Evolutionary conservation across 1,284 basidiomycete species (phyloP).

Genomic region (Paramarasmius palmivorus): DNA sequence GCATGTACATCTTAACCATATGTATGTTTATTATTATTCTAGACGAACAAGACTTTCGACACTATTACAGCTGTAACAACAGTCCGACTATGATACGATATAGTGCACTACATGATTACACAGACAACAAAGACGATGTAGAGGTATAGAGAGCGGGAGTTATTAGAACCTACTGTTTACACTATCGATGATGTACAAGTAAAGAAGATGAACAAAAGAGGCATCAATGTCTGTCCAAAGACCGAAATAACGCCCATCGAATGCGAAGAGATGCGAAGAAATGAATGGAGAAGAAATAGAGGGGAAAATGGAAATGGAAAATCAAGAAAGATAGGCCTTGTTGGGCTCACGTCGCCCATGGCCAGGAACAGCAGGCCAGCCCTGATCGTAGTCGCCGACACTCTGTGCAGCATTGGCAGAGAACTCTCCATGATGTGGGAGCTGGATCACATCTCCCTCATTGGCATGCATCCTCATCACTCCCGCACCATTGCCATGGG

Average conservation of each 20-base stretch:
- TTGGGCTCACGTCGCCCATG: conserved; percentile 19
- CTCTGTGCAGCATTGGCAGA: neutral
- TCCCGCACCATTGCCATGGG: no score
- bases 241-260: neutral
- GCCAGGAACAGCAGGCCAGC: neutral
- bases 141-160: neutral
- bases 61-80: no score
- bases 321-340: conserved; percentile 10
- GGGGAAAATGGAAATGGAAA: conserved; percentile 11
- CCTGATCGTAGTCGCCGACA: neutral
- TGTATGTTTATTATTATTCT: no score
- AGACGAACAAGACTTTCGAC: conserved; percentile 3
- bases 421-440: neutral
- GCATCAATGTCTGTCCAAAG: neutral
- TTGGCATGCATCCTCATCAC: neutral
- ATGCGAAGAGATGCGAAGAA: neutral
- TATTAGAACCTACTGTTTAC: neutral
- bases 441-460: neutral
- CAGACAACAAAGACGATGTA: conserved; percentile 9
- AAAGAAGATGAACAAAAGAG: conserved; percentile 5
- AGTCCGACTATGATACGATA: neutral
- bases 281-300: neutral
- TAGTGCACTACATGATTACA: conserved; percentile 2
- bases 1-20: no score
- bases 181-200: no score